phyloP scores from a whole-genome alignment of 2,329 filamentous ascomycete genomes.

The Sclerotinia minor region DNA sequence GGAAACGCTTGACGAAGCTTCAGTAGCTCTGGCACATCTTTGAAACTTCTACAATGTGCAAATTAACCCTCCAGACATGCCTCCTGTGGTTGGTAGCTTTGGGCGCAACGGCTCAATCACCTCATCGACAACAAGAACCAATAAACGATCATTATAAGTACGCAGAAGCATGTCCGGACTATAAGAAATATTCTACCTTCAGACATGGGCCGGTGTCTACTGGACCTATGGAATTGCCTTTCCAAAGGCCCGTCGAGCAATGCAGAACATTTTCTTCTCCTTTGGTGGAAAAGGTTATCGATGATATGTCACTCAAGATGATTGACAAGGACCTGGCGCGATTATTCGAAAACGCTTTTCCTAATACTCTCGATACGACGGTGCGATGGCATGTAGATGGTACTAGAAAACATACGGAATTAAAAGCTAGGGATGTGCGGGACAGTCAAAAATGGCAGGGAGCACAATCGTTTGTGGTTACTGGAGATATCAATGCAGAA shows the following conservation, averaged over 20 bases:
- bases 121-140: slow-evolving; percentile 17
- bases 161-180: slow-evolving; percentile 41
- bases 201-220: slow-evolving; percentile 73
- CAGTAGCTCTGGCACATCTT: neutral
- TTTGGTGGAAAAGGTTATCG: slow-evolving; percentile 83
- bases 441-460: slow-evolving; percentile 74
- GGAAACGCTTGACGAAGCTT: neutral
- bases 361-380: slow-evolving; percentile 73
- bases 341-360: slow-evolving; percentile 93
- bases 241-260: slow-evolving; percentile 74
- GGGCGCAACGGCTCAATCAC: slow-evolving; percentile 20
- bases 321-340: slow-evolving; percentile 84
- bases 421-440: slow-evolving; percentile 44
- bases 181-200: slow-evolving; percentile 40
- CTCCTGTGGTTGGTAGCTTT: slow-evolving; percentile 23
- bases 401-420: slow-evolving; percentile 43
- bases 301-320: slow-evolving; percentile 76
- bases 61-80: neutral
- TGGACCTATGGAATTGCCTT: slow-evolving; percentile 78
- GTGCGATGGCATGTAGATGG: slow-evolving; percentile 68
- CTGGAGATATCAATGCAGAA: slow-evolving; percentile 88
- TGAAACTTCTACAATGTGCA: neutral
- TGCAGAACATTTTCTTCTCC: slow-evolving; percentile 90
- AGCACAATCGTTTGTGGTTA: slow-evolving; percentile 89
- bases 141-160: slow-evolving; percentile 26